phyloP scores from a whole-genome alignment of 2,329 filamentous ascomycete genomes.

The Sclerotinia spermophila region DNA sequence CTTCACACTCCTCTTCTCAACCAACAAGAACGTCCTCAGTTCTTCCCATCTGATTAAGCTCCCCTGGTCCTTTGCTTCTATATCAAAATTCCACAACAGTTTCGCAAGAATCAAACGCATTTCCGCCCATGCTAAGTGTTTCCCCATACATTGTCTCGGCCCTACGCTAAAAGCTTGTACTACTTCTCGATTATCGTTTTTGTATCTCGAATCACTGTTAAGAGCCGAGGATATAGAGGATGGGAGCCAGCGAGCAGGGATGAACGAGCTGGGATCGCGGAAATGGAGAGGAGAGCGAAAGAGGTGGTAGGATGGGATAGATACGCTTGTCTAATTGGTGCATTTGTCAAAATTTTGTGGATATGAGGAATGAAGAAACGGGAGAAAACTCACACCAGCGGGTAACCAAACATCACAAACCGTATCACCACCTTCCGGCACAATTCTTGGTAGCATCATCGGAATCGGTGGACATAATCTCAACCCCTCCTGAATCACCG shows the following conservation, averaged over 20 bases:
- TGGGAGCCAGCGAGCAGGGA: neutral
- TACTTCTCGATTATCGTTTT: neutral
- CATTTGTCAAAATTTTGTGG: too few relatives aligned
- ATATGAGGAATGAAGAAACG: too few relatives aligned
- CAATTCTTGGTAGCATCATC: slow-evolving; percentile 20
- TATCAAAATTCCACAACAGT: neutral
- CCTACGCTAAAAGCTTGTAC: neutral
- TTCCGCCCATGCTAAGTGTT: neutral
- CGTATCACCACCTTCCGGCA: slow-evolving; percentile 24
- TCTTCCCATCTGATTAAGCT: neutral
- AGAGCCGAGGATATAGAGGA: neutral
- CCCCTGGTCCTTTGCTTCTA: neutral
- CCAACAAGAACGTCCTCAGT: neutral
- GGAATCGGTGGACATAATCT: slow-evolving; percentile 40
- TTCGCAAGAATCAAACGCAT: neutral
- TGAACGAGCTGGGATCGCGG: neutral
- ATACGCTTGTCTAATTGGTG: slow-evolving; percentile 6
- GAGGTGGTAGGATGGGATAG: neutral
- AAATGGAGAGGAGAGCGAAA: neutral
- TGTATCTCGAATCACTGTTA: neutral
- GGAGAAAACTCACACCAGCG: neutral
- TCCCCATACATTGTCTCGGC: neutral
- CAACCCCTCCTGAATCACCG: slow-evolving; percentile 43
- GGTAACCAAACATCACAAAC: slow-evolving; percentile 22
- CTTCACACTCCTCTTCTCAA: neutral